phyloP scores from a whole-genome alignment of 2,329 filamentous ascomycete genomes.

The Dichotomopilus funicola region DNA sequence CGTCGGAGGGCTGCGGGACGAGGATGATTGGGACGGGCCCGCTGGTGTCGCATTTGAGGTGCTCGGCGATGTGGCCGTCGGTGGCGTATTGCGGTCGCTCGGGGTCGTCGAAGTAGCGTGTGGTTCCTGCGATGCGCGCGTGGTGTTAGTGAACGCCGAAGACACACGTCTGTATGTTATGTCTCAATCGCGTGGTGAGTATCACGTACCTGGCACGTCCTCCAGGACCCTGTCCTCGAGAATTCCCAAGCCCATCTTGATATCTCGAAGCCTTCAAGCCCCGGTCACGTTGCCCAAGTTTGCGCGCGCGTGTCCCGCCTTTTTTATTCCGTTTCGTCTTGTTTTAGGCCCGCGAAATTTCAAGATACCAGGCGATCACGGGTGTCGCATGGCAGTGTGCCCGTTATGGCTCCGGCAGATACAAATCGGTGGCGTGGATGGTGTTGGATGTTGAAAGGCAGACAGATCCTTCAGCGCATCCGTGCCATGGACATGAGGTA shows the following conservation, averaged over 20 bases:
- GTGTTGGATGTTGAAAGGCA: no score
- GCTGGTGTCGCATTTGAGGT: constrained; percentile 65
- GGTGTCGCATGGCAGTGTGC: no score
- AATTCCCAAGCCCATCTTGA: constrained; percentile 63
- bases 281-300: not conserved
- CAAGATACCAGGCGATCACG: no score
- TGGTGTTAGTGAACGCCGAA: constrained; percentile 1
- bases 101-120: constrained; percentile 57
- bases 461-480: no score
- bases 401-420: no score
- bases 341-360: no score
- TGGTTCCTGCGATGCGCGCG: constrained; percentile 42
- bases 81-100: constrained; percentile 39
- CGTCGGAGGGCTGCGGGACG: constrained; percentile 80
- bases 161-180: not conserved
- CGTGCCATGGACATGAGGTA: no score
- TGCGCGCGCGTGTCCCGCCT: no score
- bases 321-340: no score
- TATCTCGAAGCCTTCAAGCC: constrained; percentile 2
- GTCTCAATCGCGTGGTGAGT: not conserved
- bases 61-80: constrained; percentile 31
- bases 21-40: constrained; percentile 67
- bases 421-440: no score
- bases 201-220: constrained; percentile 64
- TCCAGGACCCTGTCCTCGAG: constrained; percentile 60